Conservation (phyloP, 352 stramenopile species). For the Globisporangium emineosum region DNA sequence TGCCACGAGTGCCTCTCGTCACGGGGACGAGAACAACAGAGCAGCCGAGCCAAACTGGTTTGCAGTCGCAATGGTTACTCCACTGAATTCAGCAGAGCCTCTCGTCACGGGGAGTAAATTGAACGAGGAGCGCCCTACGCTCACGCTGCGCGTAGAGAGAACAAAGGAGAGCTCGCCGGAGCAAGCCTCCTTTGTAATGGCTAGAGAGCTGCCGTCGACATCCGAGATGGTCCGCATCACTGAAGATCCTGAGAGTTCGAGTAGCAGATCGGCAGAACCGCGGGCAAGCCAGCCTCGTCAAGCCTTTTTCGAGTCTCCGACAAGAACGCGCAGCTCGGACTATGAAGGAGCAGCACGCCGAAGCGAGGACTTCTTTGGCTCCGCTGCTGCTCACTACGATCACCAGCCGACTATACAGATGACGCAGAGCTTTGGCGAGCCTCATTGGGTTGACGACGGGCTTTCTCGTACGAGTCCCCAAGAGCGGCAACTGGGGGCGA, state of each 20-base stretch:
- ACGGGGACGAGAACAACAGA: not conserved
- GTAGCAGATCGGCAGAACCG: not conserved
- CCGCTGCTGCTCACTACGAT: not conserved
- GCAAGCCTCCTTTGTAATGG: not conserved
- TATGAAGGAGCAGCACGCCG: not conserved
- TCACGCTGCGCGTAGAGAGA: conserved; percentile 13
- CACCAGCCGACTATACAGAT: not conserved
- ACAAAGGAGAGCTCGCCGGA: not conserved
- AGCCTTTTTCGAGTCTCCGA: not conserved
- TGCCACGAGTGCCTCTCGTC: not conserved
- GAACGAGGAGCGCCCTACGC: not conserved
- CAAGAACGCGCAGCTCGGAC: not conserved
- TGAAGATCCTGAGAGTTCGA: not conserved
- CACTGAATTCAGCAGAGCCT: not conserved
- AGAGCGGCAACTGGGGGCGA: not conserved
- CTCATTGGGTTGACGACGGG: not conserved
- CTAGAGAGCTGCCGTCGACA: conserved; percentile 35
- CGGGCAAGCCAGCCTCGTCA: not conserved
- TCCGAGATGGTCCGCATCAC: conserved; percentile 40
- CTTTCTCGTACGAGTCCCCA: not conserved
- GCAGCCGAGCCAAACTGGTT: not conserved
- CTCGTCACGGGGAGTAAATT: not conserved
- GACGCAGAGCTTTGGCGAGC: not conserved
- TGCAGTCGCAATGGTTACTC: no score
- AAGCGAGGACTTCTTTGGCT: not conserved